These are phyloP conservation scores for Capillidium heterosporum DNA, from an alignment of 371 early-diverging fungal species.

Conservation along the genomic window DNA sequence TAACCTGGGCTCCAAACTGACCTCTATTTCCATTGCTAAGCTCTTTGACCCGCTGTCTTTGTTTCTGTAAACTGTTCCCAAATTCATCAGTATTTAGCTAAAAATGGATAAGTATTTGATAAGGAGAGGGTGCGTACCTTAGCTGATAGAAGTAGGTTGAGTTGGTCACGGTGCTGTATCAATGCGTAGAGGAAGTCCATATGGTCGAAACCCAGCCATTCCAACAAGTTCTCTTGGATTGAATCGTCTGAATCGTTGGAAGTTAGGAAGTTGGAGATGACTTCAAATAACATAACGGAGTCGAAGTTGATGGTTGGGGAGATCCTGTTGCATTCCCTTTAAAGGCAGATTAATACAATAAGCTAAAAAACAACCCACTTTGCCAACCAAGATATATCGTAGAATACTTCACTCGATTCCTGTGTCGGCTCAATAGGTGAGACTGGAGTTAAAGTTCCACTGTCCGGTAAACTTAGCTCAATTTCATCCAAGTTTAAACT, in stretches of 20 bases:
- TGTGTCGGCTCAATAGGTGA: no score
- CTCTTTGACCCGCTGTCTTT: slow-evolving; percentile 7
- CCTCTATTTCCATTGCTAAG: slow-evolving; percentile 13
- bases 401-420: no score
- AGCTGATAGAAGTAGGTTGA: not conserved
- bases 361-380: no score
- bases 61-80: slow-evolving; percentile 9
- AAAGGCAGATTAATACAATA: no score
- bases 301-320: not conserved
- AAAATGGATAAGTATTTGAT: slow-evolving; percentile 28
- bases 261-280: not conserved
- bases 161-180: slow-evolving; percentile 19
- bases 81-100: slow-evolving; percentile 12
- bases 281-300: not conserved
- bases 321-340: not conserved
- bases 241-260: slow-evolving; percentile 21
- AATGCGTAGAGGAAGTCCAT: slow-evolving; percentile 41
- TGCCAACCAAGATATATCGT: no score
- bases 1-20: slow-evolving; percentile 40
- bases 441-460: no score
- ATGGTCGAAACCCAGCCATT: slow-evolving; percentile 55
- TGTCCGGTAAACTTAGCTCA: no score
- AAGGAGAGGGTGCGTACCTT: slow-evolving; percentile 3
- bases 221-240: slow-evolving; percentile 43
- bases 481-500: no score